These are phyloP conservation scores for Pestalotiopsis sp. DNA, from an alignment of 2,329 filamentous ascomycete species.

Conservation along the genomic window DNA sequence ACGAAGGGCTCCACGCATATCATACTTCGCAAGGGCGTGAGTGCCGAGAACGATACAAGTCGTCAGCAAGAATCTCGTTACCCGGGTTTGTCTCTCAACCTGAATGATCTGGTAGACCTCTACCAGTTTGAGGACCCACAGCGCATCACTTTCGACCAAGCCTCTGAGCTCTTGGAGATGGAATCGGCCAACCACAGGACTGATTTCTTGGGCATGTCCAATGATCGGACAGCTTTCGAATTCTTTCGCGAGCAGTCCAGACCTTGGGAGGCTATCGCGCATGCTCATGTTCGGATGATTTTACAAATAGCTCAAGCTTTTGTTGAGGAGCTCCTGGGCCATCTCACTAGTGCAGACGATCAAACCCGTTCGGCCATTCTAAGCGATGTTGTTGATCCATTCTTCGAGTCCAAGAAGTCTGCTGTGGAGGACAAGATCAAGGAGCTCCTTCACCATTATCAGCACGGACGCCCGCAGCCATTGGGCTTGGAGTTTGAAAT, in stretches of 20 bases:
- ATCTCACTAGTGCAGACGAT: slow-evolving; percentile 8
- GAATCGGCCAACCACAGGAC: slow-evolving; percentile 14
- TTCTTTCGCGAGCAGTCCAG: slow-evolving; percentile 14
- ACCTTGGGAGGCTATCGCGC: slow-evolving; percentile 15
- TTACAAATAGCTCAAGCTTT: slow-evolving; percentile 13
- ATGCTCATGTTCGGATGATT: slow-evolving; percentile 7
- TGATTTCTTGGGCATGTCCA: slow-evolving; percentile 16
- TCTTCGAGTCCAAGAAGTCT: neutral
- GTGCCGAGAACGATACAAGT: neutral
- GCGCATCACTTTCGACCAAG: slow-evolving; percentile 13
- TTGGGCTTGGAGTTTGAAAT: slow-evolving; percentile 10
- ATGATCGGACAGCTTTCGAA: slow-evolving; percentile 10
- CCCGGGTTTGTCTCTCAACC: slow-evolving; percentile 23
- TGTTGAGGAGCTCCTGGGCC: slow-evolving; percentile 15
- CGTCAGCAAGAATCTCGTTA: neutral
- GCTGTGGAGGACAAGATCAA: slow-evolving; percentile 9
- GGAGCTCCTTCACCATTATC: slow-evolving; percentile 15
- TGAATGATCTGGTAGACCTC: slow-evolving; percentile 25
- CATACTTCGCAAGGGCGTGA: slow-evolving; percentile 14
- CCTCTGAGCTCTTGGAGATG: slow-evolving; percentile 19
- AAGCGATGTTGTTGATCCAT: neutral
- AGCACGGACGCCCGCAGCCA: slow-evolving; percentile 1
- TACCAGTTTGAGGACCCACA: slow-evolving; percentile 33
- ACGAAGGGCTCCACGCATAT: slow-evolving; percentile 28
- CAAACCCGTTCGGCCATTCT: slow-evolving; percentile 9